A percentile compares a stretch with the other conserved stretches of the same genome.
phyloP scores from a whole-genome alignment of 805 yeast genomes.

The Alloascoidea hylecoeti region DNA sequence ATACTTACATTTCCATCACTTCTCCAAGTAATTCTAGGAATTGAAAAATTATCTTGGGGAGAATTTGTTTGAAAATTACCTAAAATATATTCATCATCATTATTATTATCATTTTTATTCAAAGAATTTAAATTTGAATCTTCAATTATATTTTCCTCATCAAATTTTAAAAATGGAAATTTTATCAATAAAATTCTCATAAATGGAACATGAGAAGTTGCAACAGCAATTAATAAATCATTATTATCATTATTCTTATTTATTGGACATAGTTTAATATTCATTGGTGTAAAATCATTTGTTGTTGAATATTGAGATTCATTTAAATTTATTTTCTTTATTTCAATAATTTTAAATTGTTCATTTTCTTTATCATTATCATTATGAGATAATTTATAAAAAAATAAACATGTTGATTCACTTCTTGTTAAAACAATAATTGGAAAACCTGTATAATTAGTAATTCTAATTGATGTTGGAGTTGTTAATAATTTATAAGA shows the following conservation, averaged over 20 bases:
- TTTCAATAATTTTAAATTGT: constrained; percentile 2
- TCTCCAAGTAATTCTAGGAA: constrained; percentile 33
- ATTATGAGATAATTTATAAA: constrained; percentile 8
- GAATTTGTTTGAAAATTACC: constrained; percentile 33
- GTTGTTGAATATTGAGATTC: background rate
- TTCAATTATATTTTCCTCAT: constrained; percentile 19
- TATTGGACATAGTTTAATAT: constrained; percentile 1
- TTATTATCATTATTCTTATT: constrained; percentile 5
- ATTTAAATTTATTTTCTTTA: background rate
- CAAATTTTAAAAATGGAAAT: constrained; percentile 19
- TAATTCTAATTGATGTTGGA: background rate
- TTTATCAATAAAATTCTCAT: constrained; percentile 49
- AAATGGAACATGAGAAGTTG: constrained; percentile 68
- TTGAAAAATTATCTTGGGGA: constrained; percentile 59
- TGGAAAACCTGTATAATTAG: background rate
- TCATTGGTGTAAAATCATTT: background rate
- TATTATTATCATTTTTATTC: no score
- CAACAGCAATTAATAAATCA: constrained; percentile 34
- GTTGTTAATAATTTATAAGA: background rate
- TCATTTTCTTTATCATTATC: constrained; percentile 7
- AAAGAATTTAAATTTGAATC: constrained; percentile 33
- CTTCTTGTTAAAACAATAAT: constrained; percentile 9
- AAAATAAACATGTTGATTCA: constrained; percentile 10
- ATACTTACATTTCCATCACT: constrained; percentile 13
- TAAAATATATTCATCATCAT: constrained; percentile 17